Evolutionary conservation across 176 grass and related monocot genomes (phyloP), one percentile per base, ranked within the genome.

Genomic region (Cenchrus americanus): DNA sequence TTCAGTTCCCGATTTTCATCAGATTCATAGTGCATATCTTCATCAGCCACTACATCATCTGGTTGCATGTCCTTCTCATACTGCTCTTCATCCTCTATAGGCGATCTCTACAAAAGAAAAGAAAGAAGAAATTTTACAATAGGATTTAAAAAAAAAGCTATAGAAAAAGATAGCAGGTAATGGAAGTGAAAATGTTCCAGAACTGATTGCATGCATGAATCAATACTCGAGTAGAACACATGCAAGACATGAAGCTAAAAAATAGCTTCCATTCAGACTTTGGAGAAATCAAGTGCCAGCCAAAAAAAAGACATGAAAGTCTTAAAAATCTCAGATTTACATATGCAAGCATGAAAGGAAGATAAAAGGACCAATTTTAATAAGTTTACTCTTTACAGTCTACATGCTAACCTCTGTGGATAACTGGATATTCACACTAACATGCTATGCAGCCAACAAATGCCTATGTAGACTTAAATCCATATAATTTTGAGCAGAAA

Each of bases 1-100:
- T 92, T 98, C 55, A 86, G 77, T 64, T 93, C 87, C 62, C 83
- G 85, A 74, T 98, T 90, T 46, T 95, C 93, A 75, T 98, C 91
- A 66, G 91, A 94, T 75, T 85, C 89, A 80, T 95, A 92, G 14
- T 42, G 75, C 75, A 80, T 86, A 87, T 95, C 89, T 65, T 95
- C 91, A 80, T 94, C 93, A 76, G 73, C 89, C 26, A 94, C 78
- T 64, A 87, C 53, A 80, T 95, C 91, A 27, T 95, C 96, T 62
- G 87, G 93, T 44, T 81, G 88, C 75, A 95, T 80, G 55, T 86
- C 91, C 78, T 89, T 89, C 15, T 92, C 93, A 81, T 93, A 95
- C 73, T 84, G 84, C 42, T 72, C 83, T 88, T 91, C 91, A 79
- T 98, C 87, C 23, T 91, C 92, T 66, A 88, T 82, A 21, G 80